Evolutionary conservation across 331 rosid genomes (phyloP).

Genomic region (Quercus lobata): DNA sequence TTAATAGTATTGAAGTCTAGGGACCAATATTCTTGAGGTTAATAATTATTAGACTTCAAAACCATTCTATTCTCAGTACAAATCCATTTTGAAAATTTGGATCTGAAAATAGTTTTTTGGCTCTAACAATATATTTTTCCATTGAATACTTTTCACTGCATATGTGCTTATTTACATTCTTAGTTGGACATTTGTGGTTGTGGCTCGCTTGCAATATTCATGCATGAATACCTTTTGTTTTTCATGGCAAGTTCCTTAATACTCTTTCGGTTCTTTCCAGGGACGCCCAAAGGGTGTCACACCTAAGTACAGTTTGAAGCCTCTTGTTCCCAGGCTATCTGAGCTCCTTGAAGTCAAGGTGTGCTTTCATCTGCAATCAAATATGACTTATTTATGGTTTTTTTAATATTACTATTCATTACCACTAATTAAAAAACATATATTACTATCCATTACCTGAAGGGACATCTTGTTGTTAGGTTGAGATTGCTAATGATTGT

Average conservation of each 20-base stretch:
- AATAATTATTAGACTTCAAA: neutral
- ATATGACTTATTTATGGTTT: neutral
- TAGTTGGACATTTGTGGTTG: neutral
- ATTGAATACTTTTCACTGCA: too few relatives aligned
- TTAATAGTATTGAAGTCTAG: neutral
- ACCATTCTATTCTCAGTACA: neutral
- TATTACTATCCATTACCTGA: neutral
- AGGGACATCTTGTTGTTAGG: conserved; percentile 24
- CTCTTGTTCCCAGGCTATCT: conserved; percentile 88
- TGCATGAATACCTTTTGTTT: too few relatives aligned
- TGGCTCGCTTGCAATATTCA: too few relatives aligned
- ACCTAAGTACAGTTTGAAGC: conserved; percentile 88
- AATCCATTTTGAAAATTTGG: neutral
- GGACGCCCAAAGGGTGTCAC: conserved; percentile 98
- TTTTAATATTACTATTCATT: neutral
- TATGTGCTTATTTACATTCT: too few relatives aligned
- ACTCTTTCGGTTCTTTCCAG: conserved; percentile 24
- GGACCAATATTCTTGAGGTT: neutral
- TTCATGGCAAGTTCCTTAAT: conserved; percentile 15
- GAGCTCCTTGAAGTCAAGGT: conserved; percentile 89
- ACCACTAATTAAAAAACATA: neutral
- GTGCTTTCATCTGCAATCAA: neutral
- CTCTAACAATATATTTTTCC: too few relatives aligned
- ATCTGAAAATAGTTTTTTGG: neutral
- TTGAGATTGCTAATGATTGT: conserved; percentile 86